Conservation (phyloP, 495 filamentous ascomycete species). For the Xylaria telfairii region DNA sequence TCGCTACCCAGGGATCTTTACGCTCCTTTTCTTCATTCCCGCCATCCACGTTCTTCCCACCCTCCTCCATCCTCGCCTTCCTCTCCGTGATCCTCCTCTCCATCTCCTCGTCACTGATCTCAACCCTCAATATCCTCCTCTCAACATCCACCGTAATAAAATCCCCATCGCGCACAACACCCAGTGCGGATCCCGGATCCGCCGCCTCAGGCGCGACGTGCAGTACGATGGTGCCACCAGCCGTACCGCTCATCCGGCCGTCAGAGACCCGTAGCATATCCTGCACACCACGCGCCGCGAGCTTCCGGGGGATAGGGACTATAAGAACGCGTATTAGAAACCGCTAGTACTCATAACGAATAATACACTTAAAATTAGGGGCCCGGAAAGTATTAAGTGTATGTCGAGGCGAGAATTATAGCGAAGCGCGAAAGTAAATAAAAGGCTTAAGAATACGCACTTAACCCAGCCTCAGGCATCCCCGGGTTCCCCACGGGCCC, state of each 20-base stretch:
- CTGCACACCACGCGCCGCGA: slow-evolving; percentile 61
- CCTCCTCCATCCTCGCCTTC: slow-evolving; percentile 25
- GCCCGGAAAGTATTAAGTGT: not conserved
- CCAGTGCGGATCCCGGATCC: slow-evolving; percentile 61
- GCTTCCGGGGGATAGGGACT: slow-evolving; percentile 67
- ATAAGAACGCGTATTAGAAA: not conserved
- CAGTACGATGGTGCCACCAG: slow-evolving; percentile 70
- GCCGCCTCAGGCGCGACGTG: slow-evolving; percentile 70
- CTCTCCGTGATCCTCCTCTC: slow-evolving; percentile 47
- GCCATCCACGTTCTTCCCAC: not conserved
- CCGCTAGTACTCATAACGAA: not conserved
- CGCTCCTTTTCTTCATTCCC: slow-evolving; percentile 21
- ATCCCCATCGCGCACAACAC: slow-evolving; percentile 66
- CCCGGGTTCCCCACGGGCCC: slow-evolving; percentile 70
- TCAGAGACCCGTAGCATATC: slow-evolving; percentile 74
- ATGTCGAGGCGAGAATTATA: not conserved
- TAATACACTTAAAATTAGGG: not conserved
- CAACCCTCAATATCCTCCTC: slow-evolving; percentile 48
- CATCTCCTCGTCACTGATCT: slow-evolving; percentile 57
- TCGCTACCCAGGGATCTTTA: slow-evolving; percentile 41
- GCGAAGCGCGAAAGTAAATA: not conserved
- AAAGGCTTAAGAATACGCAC: not conserved
- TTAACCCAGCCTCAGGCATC: slow-evolving; percentile 71
- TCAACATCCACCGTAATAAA: slow-evolving; percentile 61
- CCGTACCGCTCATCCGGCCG: slow-evolving; percentile 72